Percentiles rank a stretch among this genome's conserved stretches.
Conservation (phyloP, 306 rosid species). For the Acacia confusa region DNA sequence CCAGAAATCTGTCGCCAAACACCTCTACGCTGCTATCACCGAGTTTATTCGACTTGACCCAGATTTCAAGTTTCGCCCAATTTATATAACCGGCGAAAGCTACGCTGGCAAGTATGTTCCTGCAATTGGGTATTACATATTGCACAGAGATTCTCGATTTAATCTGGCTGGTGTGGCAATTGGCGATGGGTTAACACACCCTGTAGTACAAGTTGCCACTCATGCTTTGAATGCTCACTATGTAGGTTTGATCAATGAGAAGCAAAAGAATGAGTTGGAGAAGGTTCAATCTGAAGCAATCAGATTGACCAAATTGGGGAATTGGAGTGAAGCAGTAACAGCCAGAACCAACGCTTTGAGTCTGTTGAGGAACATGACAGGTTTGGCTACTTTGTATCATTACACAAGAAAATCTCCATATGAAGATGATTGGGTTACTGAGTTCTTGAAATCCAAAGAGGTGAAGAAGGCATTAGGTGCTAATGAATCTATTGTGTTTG, state of each 20-base stretch:
- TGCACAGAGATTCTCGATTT: background rate
- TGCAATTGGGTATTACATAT: background rate
- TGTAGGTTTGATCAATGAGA: background rate
- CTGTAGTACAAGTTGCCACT: background rate
- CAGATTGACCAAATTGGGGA: background rate
- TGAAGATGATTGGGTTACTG: background rate
- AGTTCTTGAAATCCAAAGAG: background rate
- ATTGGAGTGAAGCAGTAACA: background rate
- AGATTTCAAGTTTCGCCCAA: background rate
- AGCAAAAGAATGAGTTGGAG: background rate
- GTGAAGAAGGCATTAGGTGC: conserved; percentile 36
- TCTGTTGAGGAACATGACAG: background rate
- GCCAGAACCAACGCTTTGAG: background rate
- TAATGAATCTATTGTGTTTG: conserved; percentile 10
- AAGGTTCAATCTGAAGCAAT: background rate
- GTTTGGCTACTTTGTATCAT: background rate
- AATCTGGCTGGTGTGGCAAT: background rate
- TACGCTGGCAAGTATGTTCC: background rate
- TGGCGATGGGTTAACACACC: background rate
- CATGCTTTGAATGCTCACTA: background rate
- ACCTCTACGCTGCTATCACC: background rate
- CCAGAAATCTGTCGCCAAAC: conserved; percentile 28
- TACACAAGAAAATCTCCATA: background rate
- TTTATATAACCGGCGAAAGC: background rate
- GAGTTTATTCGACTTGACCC: background rate